Evolutionary conservation across 1,284 basidiomycete species (phyloP), one percentile per base, ranked within the genome.

Genomic region (Trametes sp.): DNA sequence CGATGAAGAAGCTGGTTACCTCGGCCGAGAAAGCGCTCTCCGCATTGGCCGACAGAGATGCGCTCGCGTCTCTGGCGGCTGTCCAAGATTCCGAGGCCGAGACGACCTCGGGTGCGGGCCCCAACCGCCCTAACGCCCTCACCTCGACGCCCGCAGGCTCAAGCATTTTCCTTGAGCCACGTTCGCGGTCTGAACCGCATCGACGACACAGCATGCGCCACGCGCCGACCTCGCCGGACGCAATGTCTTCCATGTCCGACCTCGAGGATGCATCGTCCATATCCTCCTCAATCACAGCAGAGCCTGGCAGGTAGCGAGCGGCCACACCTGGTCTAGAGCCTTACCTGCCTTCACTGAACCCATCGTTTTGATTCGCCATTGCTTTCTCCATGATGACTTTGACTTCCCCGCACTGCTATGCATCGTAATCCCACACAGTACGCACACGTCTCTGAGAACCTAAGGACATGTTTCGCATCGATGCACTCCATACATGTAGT

Each of bases 21-120:
- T 76, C 80, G 0, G 81, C 82, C 4, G 80, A 83, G 68, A 70
- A 74, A 13, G 79, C 81, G 6, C 56, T 82, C 9, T 67, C 74
- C 10, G 74, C 76, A 2, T 63, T 83, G n/a, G 74, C 75, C 26
- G 77, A 80, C 56, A 76, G 81, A 0, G 76, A 80, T 44, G 64
- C 66, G 16, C 64, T 75, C 5, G 41, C 65, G 9, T 62, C 67
- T 1, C 46, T 65, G 3, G 35, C 57, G 9, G 44, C 50, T 1
- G 54, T 46, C 6, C 54, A 58, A 21, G 16, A 9, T 1, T 28
- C 58, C 28, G 28, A 29, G 3, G n/a, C n/a, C 14, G 48, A 16
- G 26, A 28, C 10, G 19, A 49, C 48, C 29, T n/a, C 48, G n/a
- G 19, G 28, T 19, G 26, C 13, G 10, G 9, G 14, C 4, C 14